Conservation (phyloP, 257 asterid genomes). For the Asclepias syriaca region DNA sequence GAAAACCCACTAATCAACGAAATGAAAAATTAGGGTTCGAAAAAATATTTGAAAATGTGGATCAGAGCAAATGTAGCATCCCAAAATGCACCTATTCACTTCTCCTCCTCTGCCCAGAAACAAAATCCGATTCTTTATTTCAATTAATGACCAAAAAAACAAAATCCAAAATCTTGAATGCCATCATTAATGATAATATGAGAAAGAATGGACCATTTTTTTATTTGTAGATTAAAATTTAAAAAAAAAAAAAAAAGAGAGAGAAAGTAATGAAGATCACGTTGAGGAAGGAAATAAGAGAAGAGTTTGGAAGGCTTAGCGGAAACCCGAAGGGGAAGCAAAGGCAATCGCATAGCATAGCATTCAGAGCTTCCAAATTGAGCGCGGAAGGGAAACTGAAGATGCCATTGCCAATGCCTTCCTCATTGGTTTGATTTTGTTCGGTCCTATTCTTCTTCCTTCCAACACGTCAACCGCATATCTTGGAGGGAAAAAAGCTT, state of each 20-base stretch:
- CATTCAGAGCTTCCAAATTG: slow-evolving; percentile 19
- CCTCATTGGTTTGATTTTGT: background rate
- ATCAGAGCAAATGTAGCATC: slow-evolving; percentile 28
- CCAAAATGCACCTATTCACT: slow-evolving; percentile 8
- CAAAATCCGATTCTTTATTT: background rate
- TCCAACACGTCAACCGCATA: slow-evolving; percentile 17
- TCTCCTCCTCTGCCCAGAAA: background rate
- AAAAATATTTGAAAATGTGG: slow-evolving; percentile 13
- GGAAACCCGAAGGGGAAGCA: slow-evolving; percentile 47
- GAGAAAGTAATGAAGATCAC: slow-evolving; percentile 7
- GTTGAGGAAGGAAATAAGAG: background rate
- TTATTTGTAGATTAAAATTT: background rate
- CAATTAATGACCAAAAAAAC: background rate
- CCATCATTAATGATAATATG: background rate
- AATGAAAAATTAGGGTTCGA: slow-evolving; percentile 2
- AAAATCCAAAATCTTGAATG: slow-evolving; percentile 5
- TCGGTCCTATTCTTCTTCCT: slow-evolving; percentile 1
- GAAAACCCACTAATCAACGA: slow-evolving; percentile 12
- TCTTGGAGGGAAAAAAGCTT: slow-evolving; percentile 17
- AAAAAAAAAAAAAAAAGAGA: background rate
- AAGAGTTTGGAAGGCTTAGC: slow-evolving; percentile 19
- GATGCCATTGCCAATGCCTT: background rate
- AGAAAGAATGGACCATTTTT: background rate
- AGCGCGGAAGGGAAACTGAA: slow-evolving; percentile 18
- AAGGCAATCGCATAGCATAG: slow-evolving; percentile 13